Conservation (phyloP, 345 rosid genomes). For the Populus alba region DNA sequence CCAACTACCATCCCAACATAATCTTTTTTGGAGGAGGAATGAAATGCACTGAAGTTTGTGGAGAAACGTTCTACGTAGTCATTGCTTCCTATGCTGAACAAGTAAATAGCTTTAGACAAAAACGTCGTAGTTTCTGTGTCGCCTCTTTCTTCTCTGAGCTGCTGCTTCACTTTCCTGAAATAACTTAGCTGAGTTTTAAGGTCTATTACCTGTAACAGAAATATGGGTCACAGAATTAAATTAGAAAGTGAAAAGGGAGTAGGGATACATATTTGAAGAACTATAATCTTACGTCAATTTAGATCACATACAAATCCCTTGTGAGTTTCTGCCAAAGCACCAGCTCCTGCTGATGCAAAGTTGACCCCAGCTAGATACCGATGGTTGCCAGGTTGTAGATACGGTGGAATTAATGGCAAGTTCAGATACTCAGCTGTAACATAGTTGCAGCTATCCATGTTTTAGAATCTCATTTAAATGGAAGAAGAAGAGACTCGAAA, state of each 20-base stretch:
- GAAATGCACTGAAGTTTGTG: conserved; percentile 19
- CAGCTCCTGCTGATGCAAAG: conserved; percentile 54
- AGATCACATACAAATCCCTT: conserved; percentile 33
- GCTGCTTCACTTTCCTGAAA: conserved; percentile 31
- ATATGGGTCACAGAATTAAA: too few relatives aligned
- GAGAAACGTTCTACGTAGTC: conserved; percentile 19
- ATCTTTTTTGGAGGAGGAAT: conserved; percentile 19
- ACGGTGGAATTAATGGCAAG: conserved; percentile 47
- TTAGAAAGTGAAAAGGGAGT: neutral
- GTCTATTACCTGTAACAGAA: conserved; percentile 35
- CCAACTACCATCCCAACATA: conserved; percentile 29
- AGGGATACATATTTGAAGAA: neutral
- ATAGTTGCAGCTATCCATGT: neutral
- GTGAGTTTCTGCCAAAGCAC: conserved; percentile 39
- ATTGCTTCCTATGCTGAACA: conserved; percentile 42
- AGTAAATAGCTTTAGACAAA: conserved; percentile 41
- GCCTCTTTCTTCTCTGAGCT: conserved; percentile 34
- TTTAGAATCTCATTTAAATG: neutral
- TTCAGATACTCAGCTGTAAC: conserved; percentile 40
- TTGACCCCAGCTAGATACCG: conserved; percentile 36
- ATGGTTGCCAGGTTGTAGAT: conserved; percentile 34
- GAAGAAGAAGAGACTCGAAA: neutral
- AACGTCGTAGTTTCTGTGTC: conserved; percentile 25
- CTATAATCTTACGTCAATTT: too few relatives aligned
- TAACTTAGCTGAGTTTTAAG: conserved; percentile 34